These are phyloP conservation scores for Paraurostyla sp. DNA, from an alignment of 73 alveolate genomes.

Conservation along the genomic window DNA sequence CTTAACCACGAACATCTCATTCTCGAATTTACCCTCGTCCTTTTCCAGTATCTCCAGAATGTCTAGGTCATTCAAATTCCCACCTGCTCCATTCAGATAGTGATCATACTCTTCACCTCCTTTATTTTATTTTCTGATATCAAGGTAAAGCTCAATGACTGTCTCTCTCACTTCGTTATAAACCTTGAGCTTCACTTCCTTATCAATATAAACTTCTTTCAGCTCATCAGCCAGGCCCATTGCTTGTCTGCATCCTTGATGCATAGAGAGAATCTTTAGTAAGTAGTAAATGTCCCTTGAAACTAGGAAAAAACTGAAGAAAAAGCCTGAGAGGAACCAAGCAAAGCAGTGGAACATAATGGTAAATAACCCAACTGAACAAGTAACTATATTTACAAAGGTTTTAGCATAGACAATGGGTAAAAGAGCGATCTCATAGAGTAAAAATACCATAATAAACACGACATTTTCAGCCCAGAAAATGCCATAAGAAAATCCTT, in stretches of 20 bases:
- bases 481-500: conserved; percentile 19
- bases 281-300: conserved; percentile 65
- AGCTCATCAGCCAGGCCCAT: conserved; percentile 45
- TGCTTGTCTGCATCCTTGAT: conserved; percentile 63
- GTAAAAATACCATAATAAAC: not conserved
- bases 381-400: not conserved
- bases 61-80: conserved; percentile 34
- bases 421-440: conserved; percentile 16
- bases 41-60: conserved; percentile 11
- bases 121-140: conserved; percentile 13
- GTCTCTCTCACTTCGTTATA: conserved; percentile 61
- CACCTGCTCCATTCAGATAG: not conserved
- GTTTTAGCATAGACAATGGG: conserved; percentile 41
- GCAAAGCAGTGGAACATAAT: conserved; percentile 16
- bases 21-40: conserved; percentile 43
- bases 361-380: conserved; percentile 48
- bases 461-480: conserved; percentile 63
- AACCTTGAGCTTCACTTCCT: conserved; percentile 42
- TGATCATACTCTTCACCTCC: conserved; percentile 16
- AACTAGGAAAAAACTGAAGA: conserved; percentile 15
- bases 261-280: conserved; percentile 59
- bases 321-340: conserved; percentile 68
- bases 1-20: conserved; percentile 7
- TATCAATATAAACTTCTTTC: conserved; percentile 23
- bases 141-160: conserved; percentile 49